These are phyloP conservation scores for Coniochaeta sp. DNA, from an alignment of 2,329 filamentous ascomycete genomes.

Conservation along the genomic window DNA sequence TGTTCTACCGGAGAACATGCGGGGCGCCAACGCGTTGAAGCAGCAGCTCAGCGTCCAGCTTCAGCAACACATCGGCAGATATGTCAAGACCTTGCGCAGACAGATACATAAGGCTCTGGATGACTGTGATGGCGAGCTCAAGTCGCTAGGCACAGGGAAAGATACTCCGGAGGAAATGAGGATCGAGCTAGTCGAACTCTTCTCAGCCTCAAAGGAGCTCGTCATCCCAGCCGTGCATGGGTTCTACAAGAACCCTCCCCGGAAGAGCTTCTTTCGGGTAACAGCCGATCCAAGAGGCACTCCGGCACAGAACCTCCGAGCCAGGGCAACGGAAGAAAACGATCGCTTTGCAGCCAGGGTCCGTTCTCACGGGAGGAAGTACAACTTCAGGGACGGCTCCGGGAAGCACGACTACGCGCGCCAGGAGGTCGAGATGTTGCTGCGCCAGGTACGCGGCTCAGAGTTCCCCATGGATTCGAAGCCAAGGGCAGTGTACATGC, in stretches of 20 bases:
- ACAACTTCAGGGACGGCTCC: slow-evolving; percentile 29
- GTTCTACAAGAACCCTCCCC: slow-evolving; percentile 48
- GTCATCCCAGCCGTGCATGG: slow-evolving; percentile 45
- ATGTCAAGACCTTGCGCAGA: slow-evolving; percentile 40
- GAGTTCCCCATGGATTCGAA: slow-evolving; percentile 46
- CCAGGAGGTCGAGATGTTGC: slow-evolving; percentile 39
- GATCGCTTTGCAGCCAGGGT: slow-evolving; percentile 40
- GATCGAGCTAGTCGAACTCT: slow-evolving; percentile 45
- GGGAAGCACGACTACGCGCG: slow-evolving; percentile 39
- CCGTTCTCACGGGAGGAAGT: slow-evolving; percentile 40
- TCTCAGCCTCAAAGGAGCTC: slow-evolving; percentile 43
- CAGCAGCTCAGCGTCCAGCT: slow-evolving; percentile 42
- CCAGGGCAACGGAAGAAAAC: slow-evolving; percentile 43
- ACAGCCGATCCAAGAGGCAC: slow-evolving; percentile 42
- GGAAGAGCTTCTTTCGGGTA: slow-evolving; percentile 42
- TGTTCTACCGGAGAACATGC: slow-evolving; percentile 37
- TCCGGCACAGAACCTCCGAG: slow-evolving; percentile 42
- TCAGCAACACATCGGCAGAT: slow-evolving; percentile 45
- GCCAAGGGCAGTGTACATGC: slow-evolving; percentile 44
- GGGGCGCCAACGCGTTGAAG: slow-evolving; percentile 37
- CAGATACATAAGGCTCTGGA: slow-evolving; percentile 45
- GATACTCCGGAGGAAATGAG: slow-evolving; percentile 47
- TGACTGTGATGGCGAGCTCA: slow-evolving; percentile 40
- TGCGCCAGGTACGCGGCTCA: slow-evolving; percentile 43
- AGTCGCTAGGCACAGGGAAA: slow-evolving; percentile 42